Evolutionary conservation across 345 rosid species (phyloP), one percentile per base, ranked within the genome.

Genomic region (Abelmoschus esculentus): DNA sequence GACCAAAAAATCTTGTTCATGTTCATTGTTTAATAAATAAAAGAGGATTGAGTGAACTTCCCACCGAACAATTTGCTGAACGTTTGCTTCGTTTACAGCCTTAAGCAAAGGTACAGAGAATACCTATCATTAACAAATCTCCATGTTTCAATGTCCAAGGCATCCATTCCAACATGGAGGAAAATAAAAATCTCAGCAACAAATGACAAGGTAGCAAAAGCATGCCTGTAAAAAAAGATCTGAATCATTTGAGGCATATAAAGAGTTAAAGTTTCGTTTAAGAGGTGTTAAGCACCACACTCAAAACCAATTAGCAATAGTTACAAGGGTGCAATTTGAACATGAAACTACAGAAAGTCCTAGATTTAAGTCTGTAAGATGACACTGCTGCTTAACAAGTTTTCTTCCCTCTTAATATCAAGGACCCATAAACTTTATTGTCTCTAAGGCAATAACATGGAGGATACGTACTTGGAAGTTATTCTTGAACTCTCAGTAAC

Each of bases 101-200:
- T 8, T 7, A 19, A 17, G 22, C 19, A 53, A 18, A 3, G 11
- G 19, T 28, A 54, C 18, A 32, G 13, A 14, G 28, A 61, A 29
- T 72, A 84, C 96, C 90, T 88, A 63, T 87, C 83, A 66, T 92
- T 96, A 32, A 86, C 97, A 42, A 83, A 87, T 79, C 86, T 82
- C 99, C 99, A 96, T 74, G 92, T 92, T 77, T 96, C 99, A 54
- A 95, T 95, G 86, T 91, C 99, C 87, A 95, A 79, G 47, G 99
- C 99, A 87, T 91, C 99, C 98, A 95, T 95, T 6, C 99, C 99
- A 7, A 95, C 99, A 77, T 95, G 90, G 61, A 95, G 85, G 82
- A 95, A 95, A 61, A 95, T 91, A 75, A 91, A 95, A 66, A 79
- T 88, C 83, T 95, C 99, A 54, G 93, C 92, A 58, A 96, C 90